Percentiles rank a stretch among this genome's conserved stretches.
Conservation (phyloP, 2,329 filamentous ascomycete genomes). For the Arthrobotrys entomopaga region DNA sequence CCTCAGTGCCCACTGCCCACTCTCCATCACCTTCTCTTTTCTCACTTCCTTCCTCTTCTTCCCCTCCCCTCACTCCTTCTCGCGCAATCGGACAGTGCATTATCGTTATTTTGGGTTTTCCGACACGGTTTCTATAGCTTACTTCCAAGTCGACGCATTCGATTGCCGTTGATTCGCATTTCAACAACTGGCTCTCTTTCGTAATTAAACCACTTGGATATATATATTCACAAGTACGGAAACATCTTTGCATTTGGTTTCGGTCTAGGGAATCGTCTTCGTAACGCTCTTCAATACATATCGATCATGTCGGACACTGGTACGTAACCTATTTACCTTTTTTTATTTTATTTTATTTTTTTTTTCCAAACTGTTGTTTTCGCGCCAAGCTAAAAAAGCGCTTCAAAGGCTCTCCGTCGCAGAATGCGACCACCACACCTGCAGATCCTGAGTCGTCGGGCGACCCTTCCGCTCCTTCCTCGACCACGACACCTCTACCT, state of each 20-base stretch:
- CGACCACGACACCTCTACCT: conserved; percentile 19
- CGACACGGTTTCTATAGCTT: neutral
- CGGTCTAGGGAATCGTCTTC: neutral
- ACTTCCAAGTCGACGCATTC: conserved; percentile 42
- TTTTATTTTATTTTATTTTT: neutral
- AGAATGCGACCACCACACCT: conserved; percentile 2
- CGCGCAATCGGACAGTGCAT: neutral
- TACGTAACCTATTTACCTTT: neutral
- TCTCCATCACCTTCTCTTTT: neutral
- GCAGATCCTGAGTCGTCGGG: conserved; percentile 9
- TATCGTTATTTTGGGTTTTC: neutral
- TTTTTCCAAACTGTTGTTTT: neutral
- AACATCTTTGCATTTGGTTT: neutral
- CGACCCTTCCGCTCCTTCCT: neutral
- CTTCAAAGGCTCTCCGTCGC: conserved; percentile 1
- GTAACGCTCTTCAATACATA: neutral
- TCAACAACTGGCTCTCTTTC: neutral
- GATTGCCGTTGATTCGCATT: conserved; percentile 45
- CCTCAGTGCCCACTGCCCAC: neutral
- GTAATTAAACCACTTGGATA: neutral
- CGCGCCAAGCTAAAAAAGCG: too few relatives aligned
- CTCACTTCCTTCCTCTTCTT: neutral
- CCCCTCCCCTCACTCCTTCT: neutral
- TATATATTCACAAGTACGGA: neutral
- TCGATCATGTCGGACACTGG: conserved; percentile 40